Evolutionary conservation across 2,329 filamentous ascomycete genomes (phyloP).

Genomic region (Rachicladosporium sp.): DNA sequence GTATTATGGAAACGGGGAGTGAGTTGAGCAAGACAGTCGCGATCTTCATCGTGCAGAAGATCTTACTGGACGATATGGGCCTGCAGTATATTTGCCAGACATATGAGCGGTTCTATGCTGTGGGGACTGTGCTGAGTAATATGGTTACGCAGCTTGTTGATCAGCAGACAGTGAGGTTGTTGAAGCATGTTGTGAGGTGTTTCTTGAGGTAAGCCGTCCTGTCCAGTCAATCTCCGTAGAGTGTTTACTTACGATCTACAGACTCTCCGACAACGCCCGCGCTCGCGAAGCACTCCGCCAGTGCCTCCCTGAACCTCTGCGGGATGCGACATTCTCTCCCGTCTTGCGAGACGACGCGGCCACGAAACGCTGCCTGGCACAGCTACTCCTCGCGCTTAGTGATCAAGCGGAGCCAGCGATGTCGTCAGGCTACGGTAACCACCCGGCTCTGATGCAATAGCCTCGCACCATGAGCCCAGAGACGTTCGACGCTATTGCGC

Average conservation of each 20-base stretch:
- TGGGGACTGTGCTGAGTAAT: conserved; percentile 92
- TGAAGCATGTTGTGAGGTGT: conserved; percentile 96
- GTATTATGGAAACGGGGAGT: conserved; percentile 98
- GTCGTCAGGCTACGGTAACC: conserved; percentile 10
- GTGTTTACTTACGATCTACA: conserved; percentile 25
- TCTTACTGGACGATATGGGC: conserved; percentile 88
- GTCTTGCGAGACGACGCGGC: conserved; percentile 94
- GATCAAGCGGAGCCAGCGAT: conserved; percentile 39
- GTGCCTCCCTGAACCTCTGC: conserved; percentile 94
- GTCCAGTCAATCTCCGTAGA: no score
- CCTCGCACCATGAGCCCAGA: no score
- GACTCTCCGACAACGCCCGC: conserved; percentile 88
- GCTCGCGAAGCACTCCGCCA: conserved; percentile 90
- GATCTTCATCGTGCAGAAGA: conserved; percentile 99
- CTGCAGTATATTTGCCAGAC: conserved; percentile 98
- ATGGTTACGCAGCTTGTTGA: conserved; percentile 98
- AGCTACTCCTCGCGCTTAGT: conserved; percentile 89
- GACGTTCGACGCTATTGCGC: no score
- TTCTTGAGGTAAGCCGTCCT: conserved; percentile 55
- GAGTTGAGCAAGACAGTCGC: conserved; percentile 98
- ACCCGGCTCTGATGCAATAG: conserved; percentile 1
- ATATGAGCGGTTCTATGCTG: conserved; percentile 95
- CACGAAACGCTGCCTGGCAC: conserved; percentile 93
- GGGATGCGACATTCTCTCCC: conserved; percentile 91
- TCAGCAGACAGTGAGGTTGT: conserved; percentile 85